These are phyloP conservation scores for Neurospora africana DNA, from an alignment of 495 filamentous ascomycete genomes.

Conservation along the genomic window DNA sequence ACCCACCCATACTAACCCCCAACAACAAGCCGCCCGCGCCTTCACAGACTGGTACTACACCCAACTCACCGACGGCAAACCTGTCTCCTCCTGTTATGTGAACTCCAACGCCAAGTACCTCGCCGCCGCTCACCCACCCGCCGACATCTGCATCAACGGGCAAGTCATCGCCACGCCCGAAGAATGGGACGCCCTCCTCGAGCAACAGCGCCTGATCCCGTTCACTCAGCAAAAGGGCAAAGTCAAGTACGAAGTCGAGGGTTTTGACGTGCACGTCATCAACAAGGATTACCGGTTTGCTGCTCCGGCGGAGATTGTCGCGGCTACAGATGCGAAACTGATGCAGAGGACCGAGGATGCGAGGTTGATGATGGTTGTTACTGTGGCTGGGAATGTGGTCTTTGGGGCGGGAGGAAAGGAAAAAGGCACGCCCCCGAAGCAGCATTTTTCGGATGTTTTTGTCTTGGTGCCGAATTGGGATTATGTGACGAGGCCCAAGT, in stretches of 20 bases:
- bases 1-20: background rate
- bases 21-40: constrained; percentile 24
- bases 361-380: constrained; percentile 59
- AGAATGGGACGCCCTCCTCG: constrained; percentile 30
- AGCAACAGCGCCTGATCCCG: constrained; percentile 18
- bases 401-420: constrained; percentile 8
- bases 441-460: constrained; percentile 64
- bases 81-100: constrained; percentile 27
- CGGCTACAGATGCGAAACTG: background rate
- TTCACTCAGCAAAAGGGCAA: background rate
- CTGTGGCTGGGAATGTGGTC: constrained; percentile 53
- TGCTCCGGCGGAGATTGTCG: constrained; percentile 17
- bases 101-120: constrained; percentile 24
- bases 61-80: constrained; percentile 22
- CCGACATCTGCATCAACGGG: constrained; percentile 40
- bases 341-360: constrained; percentile 24
- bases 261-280: constrained; percentile 62
- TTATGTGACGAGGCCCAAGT: constrained; percentile 26
- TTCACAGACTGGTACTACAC: constrained; percentile 36
- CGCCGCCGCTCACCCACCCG: constrained; percentile 18
- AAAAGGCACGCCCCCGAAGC: constrained; percentile 37
- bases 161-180: constrained; percentile 20
- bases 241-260: constrained; percentile 48
- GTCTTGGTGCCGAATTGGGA: constrained; percentile 68
- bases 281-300: constrained; percentile 49